Conservation (phyloP, 2,329 filamentous ascomycete genomes). For the Penicillium sp. region DNA sequence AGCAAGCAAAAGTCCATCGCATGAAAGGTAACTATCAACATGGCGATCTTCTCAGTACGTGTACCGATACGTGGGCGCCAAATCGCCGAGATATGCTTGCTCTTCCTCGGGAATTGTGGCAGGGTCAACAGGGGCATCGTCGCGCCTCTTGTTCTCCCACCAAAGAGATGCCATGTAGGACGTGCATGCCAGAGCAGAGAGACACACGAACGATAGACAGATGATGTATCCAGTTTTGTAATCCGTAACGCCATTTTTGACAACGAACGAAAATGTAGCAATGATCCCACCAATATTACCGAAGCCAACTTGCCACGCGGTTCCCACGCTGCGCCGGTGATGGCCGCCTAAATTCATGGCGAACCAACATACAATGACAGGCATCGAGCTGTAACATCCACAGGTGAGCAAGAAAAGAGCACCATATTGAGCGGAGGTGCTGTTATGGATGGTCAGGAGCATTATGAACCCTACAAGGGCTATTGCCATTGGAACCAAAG, state of each 20-base stretch:
- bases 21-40: background rate
- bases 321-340: slow-evolving; percentile 66
- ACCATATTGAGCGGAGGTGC: slow-evolving; percentile 65
- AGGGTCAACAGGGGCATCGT: slow-evolving; percentile 29
- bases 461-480: slow-evolving; percentile 73
- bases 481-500: slow-evolving; percentile 65
- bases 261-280: slow-evolving; percentile 67
- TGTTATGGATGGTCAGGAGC: slow-evolving; percentile 67
- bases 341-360: slow-evolving; percentile 77
- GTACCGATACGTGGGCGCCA: slow-evolving; percentile 45
- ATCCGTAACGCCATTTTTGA: slow-evolving; percentile 60
- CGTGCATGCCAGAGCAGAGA: slow-evolving; percentile 58
- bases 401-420: slow-evolving; percentile 79
- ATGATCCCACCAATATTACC: slow-evolving; percentile 78
- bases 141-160: slow-evolving; percentile 43
- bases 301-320: slow-evolving; percentile 75
- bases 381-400: slow-evolving; percentile 84
- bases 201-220: slow-evolving; percentile 68
- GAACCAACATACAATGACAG: slow-evolving; percentile 80
- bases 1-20: background rate
- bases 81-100: slow-evolving; percentile 40
- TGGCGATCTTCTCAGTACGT: slow-evolving; percentile 25
- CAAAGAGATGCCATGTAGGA: slow-evolving; percentile 40
- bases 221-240: slow-evolving; percentile 76
- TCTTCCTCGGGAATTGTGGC: slow-evolving; percentile 32